Conservation (phyloP, 208 protist genomes). For the Trypanosoma platydactyli region DNA sequence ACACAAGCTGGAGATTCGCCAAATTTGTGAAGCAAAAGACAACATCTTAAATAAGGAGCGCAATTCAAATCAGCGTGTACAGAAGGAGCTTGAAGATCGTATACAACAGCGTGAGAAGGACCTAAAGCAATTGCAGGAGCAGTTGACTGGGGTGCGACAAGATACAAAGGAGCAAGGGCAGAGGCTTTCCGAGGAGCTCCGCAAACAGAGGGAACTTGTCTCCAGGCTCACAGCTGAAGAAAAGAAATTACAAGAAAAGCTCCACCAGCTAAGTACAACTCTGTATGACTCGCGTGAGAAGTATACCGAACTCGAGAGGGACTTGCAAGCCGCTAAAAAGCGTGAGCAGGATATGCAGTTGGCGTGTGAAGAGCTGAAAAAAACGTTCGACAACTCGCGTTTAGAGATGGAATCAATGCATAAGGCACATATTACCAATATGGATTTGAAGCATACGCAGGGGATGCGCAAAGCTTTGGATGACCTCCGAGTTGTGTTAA, state of each 20-base stretch:
- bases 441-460: conserved; percentile 10
- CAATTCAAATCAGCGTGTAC: not conserved
- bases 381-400: conserved; percentile 11
- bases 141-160: conserved; percentile 33
- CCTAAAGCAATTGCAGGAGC: conserved; percentile 19
- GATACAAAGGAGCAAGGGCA: conserved; percentile 13
- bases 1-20: not conserved
- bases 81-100: not conserved
- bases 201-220: not conserved
- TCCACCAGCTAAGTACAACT: not conserved
- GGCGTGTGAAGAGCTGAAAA: conserved; percentile 6
- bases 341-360: conserved; percentile 9
- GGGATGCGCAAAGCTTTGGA: conserved; percentile 17
- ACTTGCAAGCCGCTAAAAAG: conserved; percentile 5
- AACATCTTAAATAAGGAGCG: not conserved
- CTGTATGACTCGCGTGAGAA: conserved; percentile 4
- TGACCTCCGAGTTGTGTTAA: conserved; percentile 16
- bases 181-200: conserved; percentile 12
- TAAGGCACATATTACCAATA: not conserved
- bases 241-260: not conserved
- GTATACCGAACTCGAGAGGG: conserved; percentile 27
- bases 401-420: conserved; percentile 10
- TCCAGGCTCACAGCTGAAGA: conserved; percentile 3
- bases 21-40: not conserved
- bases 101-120: conserved; percentile 18